A percentile compares a stretch with the other conserved stretches of the same genome.
phyloP scores from a whole-genome alignment of 2,329 filamentous ascomycete genomes.

The Phyllosticta ampelicida region DNA sequence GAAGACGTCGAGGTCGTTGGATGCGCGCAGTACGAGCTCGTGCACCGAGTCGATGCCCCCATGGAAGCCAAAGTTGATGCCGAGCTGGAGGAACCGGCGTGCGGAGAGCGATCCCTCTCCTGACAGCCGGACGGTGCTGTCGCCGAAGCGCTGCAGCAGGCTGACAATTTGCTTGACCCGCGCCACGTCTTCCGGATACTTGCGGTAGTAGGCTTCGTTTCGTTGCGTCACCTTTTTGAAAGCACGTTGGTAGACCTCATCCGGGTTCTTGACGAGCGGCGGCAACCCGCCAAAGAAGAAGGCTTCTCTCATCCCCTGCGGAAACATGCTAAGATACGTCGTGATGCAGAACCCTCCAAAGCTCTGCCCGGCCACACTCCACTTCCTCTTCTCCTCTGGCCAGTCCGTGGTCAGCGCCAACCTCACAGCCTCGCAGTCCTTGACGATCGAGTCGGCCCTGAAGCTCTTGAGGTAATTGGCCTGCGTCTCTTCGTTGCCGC shows the following conservation, averaged over 20 bases:
- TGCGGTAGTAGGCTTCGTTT: constrained; percentile 70
- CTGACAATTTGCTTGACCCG: constrained; percentile 55
- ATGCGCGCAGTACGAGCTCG: constrained; percentile 57
- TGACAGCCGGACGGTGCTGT: constrained; percentile 54
- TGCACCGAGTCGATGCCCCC: constrained; percentile 69
- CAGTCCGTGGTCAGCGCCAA: constrained; percentile 60
- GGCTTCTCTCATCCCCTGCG: constrained; percentile 65
- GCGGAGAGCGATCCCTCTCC: constrained; percentile 64
- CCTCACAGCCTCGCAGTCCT: constrained; percentile 78
- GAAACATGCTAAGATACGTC: constrained; percentile 73
- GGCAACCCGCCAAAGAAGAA: constrained; percentile 80
- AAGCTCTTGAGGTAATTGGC: constrained; percentile 74
- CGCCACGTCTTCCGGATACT: constrained; percentile 71
- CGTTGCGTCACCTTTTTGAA: constrained; percentile 59
- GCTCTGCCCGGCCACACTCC: constrained; percentile 81
- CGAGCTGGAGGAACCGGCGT: constrained; percentile 64
- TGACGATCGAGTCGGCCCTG: constrained; percentile 81
- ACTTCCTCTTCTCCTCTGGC: constrained; percentile 59
- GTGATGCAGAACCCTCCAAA: constrained; percentile 82
- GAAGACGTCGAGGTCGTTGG: constrained; percentile 63
- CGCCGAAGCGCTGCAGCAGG: constrained; percentile 47
- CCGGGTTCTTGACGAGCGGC: constrained; percentile 53
- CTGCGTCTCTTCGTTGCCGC: constrained; percentile 55
- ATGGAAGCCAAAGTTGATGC: constrained; percentile 67
- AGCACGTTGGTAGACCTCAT: constrained; percentile 63